A percentile compares a stretch with the other conserved stretches of the same genome.
phyloP scores from a whole-genome alignment of 441 rosid species.

The Croton setiger region DNA sequence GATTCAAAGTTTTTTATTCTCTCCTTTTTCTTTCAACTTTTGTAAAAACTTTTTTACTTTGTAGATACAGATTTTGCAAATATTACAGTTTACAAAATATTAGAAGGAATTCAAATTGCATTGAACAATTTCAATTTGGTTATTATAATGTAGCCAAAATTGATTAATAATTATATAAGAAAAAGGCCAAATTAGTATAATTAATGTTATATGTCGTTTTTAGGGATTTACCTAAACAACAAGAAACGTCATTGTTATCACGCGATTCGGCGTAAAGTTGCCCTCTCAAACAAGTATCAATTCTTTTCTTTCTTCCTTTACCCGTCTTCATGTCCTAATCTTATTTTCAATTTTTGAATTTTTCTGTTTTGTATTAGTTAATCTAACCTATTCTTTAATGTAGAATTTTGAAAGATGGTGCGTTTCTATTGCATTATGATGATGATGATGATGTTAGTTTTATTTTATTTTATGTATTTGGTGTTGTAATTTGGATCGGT shows the following conservation, averaged over 20 bases:
- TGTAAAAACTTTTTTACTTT: not conserved
- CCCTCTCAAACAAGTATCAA: slow-evolving; percentile 25
- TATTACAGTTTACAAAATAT: no score
- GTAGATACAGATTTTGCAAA: no score
- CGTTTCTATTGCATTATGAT: no score
- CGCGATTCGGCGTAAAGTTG: slow-evolving; percentile 36
- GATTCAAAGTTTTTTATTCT: not conserved
- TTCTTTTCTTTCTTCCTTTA: not conserved
- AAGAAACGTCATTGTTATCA: slow-evolving; percentile 45
- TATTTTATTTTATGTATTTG: no score
- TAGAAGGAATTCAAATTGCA: no score
- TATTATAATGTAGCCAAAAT: no score
- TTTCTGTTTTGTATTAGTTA: not conserved
- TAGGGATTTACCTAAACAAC: slow-evolving; percentile 37
- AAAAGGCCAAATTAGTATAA: not conserved
- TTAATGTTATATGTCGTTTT: not conserved
- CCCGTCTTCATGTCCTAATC: not conserved
- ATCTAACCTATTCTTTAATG: not conserved
- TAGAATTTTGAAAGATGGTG: not conserved
- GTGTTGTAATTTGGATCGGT: no score
- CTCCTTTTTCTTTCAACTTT: not conserved
- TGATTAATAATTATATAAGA: no score
- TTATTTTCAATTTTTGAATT: not conserved
- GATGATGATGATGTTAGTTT: no score
- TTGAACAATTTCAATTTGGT: no score